phyloP scores from a whole-genome alignment of 805 yeast species.

The Teunomyces aglyptinius region DNA sequence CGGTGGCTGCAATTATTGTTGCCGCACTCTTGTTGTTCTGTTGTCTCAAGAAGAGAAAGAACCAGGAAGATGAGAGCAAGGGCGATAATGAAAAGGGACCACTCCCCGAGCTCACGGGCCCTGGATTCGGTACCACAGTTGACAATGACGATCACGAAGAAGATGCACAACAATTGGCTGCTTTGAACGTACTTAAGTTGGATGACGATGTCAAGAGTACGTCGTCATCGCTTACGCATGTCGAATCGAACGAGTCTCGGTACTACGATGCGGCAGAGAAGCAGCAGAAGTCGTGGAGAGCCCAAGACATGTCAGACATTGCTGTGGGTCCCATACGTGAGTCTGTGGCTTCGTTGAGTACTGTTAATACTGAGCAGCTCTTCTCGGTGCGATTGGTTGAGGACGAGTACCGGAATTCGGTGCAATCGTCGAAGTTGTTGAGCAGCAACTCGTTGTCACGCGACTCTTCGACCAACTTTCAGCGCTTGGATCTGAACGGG shows the following conservation, averaged over 20 bases:
- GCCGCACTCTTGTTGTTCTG: conserved; percentile 50
- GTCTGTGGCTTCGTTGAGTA: conserved; percentile 70
- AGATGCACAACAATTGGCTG: conserved; percentile 42
- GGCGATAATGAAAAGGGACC: conserved; percentile 1
- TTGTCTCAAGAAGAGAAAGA: conserved; percentile 46
- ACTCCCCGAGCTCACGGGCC: conserved; percentile 24
- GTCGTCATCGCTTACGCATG: conserved; percentile 54
- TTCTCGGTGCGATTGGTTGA: conserved; percentile 76
- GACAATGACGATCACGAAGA: conserved; percentile 26
- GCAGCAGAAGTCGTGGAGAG: conserved; percentile 45
- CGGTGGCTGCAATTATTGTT: conserved; percentile 51
- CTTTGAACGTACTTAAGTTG: conserved; percentile 44
- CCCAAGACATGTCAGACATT: conserved; percentile 30
- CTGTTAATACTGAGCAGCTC: conserved; percentile 82
- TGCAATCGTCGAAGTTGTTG: conserved; percentile 21
- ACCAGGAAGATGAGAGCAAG: conserved; percentile 15
- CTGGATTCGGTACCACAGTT: conserved; percentile 31
- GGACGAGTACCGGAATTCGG: conserved; percentile 38
- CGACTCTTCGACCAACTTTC: conserved; percentile 38
- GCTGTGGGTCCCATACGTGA: conserved; percentile 47
- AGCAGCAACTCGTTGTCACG: conserved; percentile 27
- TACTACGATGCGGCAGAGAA: conserved; percentile 37
- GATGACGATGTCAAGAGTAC: conserved; percentile 24
- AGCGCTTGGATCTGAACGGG: conserved; percentile 46
- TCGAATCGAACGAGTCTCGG: conserved; percentile 31